Percentiles rank a stretch among this genome's conserved stretches.
Evolutionary conservation across 2,329 filamentous ascomycete genomes (phyloP).

Genomic region (Sarocladium kiliense): DNA sequence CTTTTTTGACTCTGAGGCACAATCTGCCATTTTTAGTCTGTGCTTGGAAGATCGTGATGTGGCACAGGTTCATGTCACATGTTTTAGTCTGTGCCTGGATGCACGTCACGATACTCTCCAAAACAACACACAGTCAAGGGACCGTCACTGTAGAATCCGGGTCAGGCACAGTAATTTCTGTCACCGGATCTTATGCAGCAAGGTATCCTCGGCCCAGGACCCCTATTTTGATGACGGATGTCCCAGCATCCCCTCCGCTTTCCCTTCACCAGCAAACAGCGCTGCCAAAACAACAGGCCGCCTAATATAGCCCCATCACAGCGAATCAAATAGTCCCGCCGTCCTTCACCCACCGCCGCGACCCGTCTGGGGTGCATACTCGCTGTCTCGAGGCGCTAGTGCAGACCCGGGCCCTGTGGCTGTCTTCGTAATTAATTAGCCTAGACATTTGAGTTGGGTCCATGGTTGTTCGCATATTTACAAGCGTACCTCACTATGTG

Average conservation of each 20-base stretch:
- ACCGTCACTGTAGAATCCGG: too few species aligned
- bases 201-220: too few species aligned
- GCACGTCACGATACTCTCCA: not conserved
- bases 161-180: not conserved
- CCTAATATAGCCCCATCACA: not conserved
- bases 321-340: not conserved
- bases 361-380: slow-evolving; percentile 7
- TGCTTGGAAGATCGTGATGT: not conserved
- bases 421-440: slow-evolving; percentile 1
- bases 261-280: too few species aligned
- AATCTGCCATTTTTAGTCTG: not conserved
- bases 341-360: not conserved
- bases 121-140: too few species aligned
- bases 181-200: not conserved
- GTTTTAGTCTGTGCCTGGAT: not conserved
- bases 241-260: too few species aligned
- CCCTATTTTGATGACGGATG: too few species aligned
- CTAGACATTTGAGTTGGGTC: not conserved
- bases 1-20: not conserved
- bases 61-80: not conserved
- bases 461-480: not conserved
- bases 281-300: not conserved
- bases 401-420: not conserved
- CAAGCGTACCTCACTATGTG: not conserved
- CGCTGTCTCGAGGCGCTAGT: not conserved